Evolutionary conservation across 1,139 yeast species (phyloP), one percentile per base, ranked within the genome.

Genomic region (Hansenula anomala): DNA sequence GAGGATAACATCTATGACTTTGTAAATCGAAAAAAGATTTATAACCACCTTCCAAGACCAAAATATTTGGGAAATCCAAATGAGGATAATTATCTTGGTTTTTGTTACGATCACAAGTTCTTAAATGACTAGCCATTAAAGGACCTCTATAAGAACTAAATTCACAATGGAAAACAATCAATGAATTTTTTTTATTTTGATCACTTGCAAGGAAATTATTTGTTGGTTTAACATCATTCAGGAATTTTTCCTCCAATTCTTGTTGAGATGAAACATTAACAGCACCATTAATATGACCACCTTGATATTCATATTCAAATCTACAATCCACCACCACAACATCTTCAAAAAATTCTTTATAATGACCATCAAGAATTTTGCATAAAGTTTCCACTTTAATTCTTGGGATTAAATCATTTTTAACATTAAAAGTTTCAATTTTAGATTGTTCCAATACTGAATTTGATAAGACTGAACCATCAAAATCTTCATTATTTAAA

Each of bases 81-180:
- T 71, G 67, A 1, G 98, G 98, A 61, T 92, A 94, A 46, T 74
- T 68, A 40, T 80, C 79, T 46, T 78, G 73, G 58, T 90, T 89
- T 37, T 78, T 53, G 35, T 73, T 74, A 44, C 98, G 74, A 63
- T 92, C 98, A 49, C 86, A 74, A 48, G 82, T 82, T 47, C 98
- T 71, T 42, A 92, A 70, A 58, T 88, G 90, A 42, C 81, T 70
- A 1, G 97, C 97, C 84, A 92, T 79, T 36, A 85, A 69, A 4
- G 98, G 98, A 11, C 97, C 96, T 43, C 98, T 73, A 58, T 84
- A 88, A 3, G 95, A 78, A 36, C 95, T 83, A 58, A 88, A 90
- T 61, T 92, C 98, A 63, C 98, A 92, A 61, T 92, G 97, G 65
- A 92, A 90, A 13, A 94, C 71, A 16, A 90, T 61, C 41, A 92